A percentile compares a stretch with the other conserved stretches of the same genome.
These are phyloP conservation scores for Micromonas pusilla DNA, from an alignment of 139 green algal genomes.

Conservation along the genomic window DNA sequence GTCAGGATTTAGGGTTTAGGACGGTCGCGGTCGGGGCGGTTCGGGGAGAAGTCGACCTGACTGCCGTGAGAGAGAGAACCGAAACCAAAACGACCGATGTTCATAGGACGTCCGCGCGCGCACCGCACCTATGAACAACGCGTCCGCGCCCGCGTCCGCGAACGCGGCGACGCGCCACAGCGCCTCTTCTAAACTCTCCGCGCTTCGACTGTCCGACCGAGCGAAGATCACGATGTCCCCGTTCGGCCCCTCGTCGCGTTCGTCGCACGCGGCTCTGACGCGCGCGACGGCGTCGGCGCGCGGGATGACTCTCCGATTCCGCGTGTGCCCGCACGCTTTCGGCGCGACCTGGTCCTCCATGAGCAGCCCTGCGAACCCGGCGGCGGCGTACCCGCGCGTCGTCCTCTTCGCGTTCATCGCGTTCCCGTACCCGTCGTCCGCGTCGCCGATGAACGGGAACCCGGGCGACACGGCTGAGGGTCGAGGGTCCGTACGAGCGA, in stretches of 20 bases:
- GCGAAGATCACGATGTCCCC: constrained; percentile 84
- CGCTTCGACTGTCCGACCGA: constrained; percentile 70
- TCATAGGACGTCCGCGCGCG: too few relatives aligned
- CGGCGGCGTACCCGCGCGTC: constrained; percentile 71
- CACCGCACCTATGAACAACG: constrained; percentile 94
- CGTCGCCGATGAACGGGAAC: constrained; percentile 89
- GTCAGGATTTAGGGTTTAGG: too few relatives aligned
- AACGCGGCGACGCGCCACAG: constrained; percentile 74
- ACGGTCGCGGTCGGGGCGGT: too few relatives aligned
- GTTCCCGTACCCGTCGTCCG: constrained; percentile 94
- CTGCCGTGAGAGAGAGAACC: too few relatives aligned
- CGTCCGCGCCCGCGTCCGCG: constrained; percentile 81
- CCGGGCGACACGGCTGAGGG: constrained; percentile 48
- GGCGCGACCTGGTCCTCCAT: constrained; percentile 89
- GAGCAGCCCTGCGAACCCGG: constrained; percentile 79
- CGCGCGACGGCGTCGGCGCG: constrained; percentile 73
- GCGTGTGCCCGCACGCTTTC: constrained; percentile 92
- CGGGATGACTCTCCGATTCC: constrained; percentile 65
- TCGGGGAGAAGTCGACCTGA: too few relatives aligned
- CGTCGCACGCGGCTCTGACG: constrained; percentile 54
- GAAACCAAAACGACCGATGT: too few relatives aligned
- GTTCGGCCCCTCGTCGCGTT: constrained; percentile 59
- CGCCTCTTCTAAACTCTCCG: constrained; percentile 60
- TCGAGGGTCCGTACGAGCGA: too few relatives aligned
- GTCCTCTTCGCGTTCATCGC: constrained; percentile 91